A percentile compares a stretch with the other conserved stretches of the same genome.
Conservation (phyloP, 73 alveolate species). For the Uronychia setigera region DNA sequence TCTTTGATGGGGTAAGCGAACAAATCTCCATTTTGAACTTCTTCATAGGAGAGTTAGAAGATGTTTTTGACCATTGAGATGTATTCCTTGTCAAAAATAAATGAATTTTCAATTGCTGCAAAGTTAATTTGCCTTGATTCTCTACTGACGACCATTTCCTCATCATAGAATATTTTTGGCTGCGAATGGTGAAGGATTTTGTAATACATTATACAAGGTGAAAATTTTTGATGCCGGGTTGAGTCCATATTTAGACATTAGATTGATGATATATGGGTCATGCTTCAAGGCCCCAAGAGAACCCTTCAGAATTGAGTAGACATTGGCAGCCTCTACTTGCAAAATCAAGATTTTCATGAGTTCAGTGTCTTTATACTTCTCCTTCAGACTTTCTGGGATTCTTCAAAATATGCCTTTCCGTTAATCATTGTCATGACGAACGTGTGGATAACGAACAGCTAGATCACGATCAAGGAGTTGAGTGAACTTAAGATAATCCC, state of each 20-base stretch:
- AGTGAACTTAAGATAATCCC: neutral
- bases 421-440: neutral
- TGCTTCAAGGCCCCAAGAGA: neutral
- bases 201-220: neutral
- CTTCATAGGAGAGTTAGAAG: neutral
- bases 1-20: neutral
- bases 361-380: neutral
- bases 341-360: neutral
- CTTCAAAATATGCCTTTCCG: neutral
- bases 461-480: neutral
- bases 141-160: neutral
- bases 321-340: neutral
- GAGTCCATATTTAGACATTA: neutral
- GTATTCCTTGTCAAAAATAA: neutral
- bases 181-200: neutral
- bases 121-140: neutral
- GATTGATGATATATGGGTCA: neutral
- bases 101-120: neutral
- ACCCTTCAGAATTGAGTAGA: neutral
- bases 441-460: neutral
- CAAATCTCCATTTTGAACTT: neutral
- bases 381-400: neutral
- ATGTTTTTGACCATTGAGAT: neutral
- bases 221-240: neutral
- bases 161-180: neutral